Evolutionary conservation across 2,329 filamentous ascomycete species (phyloP).

Genomic region (Pseudogymnoascus sp.): DNA sequence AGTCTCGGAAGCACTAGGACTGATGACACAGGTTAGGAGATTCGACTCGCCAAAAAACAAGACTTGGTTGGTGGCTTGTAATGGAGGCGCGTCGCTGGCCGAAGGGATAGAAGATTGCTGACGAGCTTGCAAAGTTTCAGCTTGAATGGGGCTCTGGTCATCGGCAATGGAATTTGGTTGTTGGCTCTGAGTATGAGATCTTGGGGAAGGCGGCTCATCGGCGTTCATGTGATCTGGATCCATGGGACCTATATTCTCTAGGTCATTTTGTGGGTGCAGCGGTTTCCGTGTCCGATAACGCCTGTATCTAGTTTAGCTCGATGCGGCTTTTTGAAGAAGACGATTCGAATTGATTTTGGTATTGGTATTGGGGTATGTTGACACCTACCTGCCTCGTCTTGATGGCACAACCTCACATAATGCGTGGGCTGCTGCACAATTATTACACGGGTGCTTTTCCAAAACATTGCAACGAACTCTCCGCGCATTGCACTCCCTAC

Average conservation of each 20-base stretch:
- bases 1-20: conserved; percentile 29
- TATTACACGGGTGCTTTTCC: conserved; percentile 36
- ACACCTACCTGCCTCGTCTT: conserved; percentile 35
- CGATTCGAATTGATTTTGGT: background rate
- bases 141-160: background rate
- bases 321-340: background rate
- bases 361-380: background rate
- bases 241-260: background rate
- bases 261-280: background rate
- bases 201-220: background rate
- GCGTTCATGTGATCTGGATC: background rate
- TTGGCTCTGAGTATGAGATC: background rate
- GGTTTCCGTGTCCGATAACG: background rate
- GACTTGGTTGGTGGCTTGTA: background rate
- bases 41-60: conserved; percentile 12
- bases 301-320: background rate
- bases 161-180: background rate
- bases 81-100: background rate
- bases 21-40: conserved; percentile 30
- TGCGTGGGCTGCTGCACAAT: conserved; percentile 32
- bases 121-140: background rate
- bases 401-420: conserved; percentile 36
- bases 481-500: conserved; percentile 37
- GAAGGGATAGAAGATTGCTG: background rate
- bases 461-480: conserved; percentile 40